Base-by-base conservation (phyloP, 345 rosid genomes). In the Sonneratia caseolaris region DNA sequence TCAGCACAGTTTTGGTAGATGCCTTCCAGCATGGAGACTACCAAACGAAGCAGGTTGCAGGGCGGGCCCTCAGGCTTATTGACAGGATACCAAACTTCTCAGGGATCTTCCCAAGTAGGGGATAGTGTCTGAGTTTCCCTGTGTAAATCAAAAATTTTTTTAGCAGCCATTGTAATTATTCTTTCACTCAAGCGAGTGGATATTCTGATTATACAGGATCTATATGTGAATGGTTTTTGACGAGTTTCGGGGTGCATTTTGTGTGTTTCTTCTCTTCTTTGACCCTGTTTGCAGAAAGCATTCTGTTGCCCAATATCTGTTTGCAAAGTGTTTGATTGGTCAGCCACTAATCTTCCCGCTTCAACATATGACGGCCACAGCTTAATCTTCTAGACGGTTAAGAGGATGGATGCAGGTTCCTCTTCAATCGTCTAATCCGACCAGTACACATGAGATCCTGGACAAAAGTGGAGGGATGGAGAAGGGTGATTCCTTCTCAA, bases 1-100 rank as follows among this genome's bases (percentile, higher is more conserved):
- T 91, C 64, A 79, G 91, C 53, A 89, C 97, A 55, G 98, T 95
- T 10, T 95, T 91, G 43, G 92, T 94, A 15, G 97, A 94, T 45
- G 93, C 99, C 47, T 91, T 91, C 79, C 97, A 94, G 73, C 88
- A 90, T 76, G 99, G 87, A 0, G 97, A 94, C 74, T 91, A 87
- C 79, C 77, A 78, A 71, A 94, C 99, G 1, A 75, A 85, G 40
- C 99, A 94, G 84, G 84, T 88, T n/a, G 99, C 97, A 2, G 99
- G 91, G 82, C 87, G 83, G 55, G 97, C 97, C 42, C 80, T 94
- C 74, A 90, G 75, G 80, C 99, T 90, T 64, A 86, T 94, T 0
- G 99, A 42, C 45, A 42, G 10, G 45, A 42, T 42, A 42, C 45
- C 45, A 42, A 42, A 5, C 0, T 42, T 42, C 76, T 91, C 99